A percentile compares a stretch with the other conserved stretches of the same genome.
Conservation (phyloP, 495 filamentous ascomycete species). For the Annulohypoxylon stygium region DNA sequence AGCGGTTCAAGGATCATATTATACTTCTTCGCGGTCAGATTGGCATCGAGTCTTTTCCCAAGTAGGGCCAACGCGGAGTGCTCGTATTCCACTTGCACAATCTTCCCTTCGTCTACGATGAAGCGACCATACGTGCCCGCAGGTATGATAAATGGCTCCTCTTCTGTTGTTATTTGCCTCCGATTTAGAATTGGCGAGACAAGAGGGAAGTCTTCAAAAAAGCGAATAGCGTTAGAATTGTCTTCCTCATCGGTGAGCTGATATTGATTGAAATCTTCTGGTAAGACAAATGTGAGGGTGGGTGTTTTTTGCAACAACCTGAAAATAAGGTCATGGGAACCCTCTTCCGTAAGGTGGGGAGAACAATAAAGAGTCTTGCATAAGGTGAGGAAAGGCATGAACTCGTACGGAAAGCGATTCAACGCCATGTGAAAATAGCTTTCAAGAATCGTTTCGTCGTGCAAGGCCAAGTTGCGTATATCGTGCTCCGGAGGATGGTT, state of each 20-base stretch:
- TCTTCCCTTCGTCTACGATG: constrained; percentile 69
- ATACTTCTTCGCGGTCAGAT: constrained; percentile 58
- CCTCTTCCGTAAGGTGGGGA: constrained; percentile 58
- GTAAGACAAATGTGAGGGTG: constrained; percentile 79
- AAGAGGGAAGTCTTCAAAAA: constrained; percentile 66
- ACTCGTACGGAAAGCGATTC: constrained; percentile 87
- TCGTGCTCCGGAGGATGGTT: constrained; percentile 61
- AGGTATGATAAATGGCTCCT: constrained; percentile 66
- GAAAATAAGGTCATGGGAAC: constrained; percentile 64
- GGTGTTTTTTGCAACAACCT: constrained; percentile 71
- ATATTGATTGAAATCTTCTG: constrained; percentile 75
- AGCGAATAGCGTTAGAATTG: constrained; percentile 74
- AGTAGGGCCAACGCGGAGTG: constrained; percentile 85
- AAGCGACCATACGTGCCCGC: constrained; percentile 77
- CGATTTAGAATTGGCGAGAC: constrained; percentile 57
- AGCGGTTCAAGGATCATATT: constrained; percentile 53
- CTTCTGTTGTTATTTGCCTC: constrained; percentile 48
- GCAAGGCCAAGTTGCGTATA: constrained; percentile 62
- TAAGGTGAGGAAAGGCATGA: constrained; percentile 76
- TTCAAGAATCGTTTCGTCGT: constrained; percentile 67
- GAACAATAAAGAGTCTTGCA: constrained; percentile 56
- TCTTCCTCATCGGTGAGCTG: constrained; percentile 85
- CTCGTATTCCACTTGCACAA: constrained; percentile 71
- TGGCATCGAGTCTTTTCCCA: constrained; percentile 75
- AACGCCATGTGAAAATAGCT: constrained; percentile 72